A percentile compares a stretch with the other conserved stretches of the same genome.
Conservation (phyloP, 352 stramenopile genomes). For the Globisporangium nunn region DNA sequence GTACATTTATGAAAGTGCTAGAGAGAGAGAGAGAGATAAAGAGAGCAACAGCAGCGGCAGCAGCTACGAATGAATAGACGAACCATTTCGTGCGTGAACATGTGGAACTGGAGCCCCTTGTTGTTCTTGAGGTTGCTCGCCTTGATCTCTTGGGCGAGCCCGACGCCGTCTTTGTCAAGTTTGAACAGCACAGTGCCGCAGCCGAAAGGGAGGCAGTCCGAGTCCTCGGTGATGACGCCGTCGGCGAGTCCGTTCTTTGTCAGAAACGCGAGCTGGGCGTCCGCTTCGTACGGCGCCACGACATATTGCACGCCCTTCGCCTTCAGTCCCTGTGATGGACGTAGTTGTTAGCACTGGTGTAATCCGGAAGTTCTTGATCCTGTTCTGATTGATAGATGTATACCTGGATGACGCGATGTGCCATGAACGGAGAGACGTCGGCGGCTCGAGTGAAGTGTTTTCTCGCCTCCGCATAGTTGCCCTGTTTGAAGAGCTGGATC, state of each 20-base stretch:
- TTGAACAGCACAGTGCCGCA: constrained; percentile 94
- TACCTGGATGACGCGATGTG: constrained; percentile 72
- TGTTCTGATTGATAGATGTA: no score
- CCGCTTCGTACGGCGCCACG: constrained; percentile 96
- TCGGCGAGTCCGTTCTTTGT: constrained; percentile 77
- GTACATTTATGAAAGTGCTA: no score
- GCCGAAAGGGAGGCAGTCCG: constrained; percentile 91
- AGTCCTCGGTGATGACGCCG: constrained; percentile 95
- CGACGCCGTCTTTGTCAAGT: constrained; percentile 85
- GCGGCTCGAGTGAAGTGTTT: constrained; percentile 69
- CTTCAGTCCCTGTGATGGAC: constrained; percentile 34
- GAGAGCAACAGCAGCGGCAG: no score
- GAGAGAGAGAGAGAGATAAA: no score
- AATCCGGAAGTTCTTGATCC: no score
- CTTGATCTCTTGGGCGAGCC: constrained; percentile 82
- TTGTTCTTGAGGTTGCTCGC: constrained; percentile 62
- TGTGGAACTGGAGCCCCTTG: constrained; percentile 63
- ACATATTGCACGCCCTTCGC: constrained; percentile 79
- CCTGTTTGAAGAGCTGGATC: constrained; percentile 44
- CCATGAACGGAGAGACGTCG: constrained; percentile 77
- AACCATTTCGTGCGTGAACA: constrained; percentile 85
- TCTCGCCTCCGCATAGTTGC: constrained; percentile 51
- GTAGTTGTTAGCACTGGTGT: no score
- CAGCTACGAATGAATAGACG: background rate
- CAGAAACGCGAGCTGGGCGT: constrained; percentile 94